Evolutionary conservation across 345 rosid genomes (phyloP), one percentile per base, ranked within the genome.

Genomic region (Linum tenue): DNA sequence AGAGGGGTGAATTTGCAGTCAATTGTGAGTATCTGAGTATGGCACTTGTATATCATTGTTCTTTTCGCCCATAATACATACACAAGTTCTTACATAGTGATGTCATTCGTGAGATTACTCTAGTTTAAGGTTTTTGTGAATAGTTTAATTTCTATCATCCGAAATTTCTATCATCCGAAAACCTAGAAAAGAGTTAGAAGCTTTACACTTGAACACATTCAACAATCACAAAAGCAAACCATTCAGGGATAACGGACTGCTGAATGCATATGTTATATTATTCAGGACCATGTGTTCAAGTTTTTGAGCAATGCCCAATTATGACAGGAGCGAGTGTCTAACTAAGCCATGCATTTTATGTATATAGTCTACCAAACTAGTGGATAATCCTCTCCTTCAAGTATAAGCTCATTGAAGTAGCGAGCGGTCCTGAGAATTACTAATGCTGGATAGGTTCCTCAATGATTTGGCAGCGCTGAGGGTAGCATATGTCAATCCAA

Each of bases 1-100:
- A 72, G 63, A 17, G 97, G 97, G 38, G 56, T 83, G 70, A 82
- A 80, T 80, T 72, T 94, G 79, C 96, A 83, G 58, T 84, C 90
- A 64, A 88, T 94, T 67, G 99, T 94, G 77, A 88, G 97, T 56
- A 62, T 39, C 5, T 43, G 53, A 38, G 14, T n/a, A 39, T 12
- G 57, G 8, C 3, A 36, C 43, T 7, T 42, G 22, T n/a, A 36
- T 7, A n/a, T 37, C 37, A n/a, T 15, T 56, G 22, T 56, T 31
- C 9, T 56, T 56, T 56, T 7, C 31, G 2, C 37, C 51, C 7
- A 7, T 44, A 7, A 44, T 44, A 44, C 51, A 4, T 44, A 2
- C 12, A 44, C 51, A 9, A 9, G 7, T 44, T 2, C 11, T 44
- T 8, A 7, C 12, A 44, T 44, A 22, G 1, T 22, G 31, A 22